phyloP scores from a whole-genome alignment of 2,329 filamentous ascomycete species.

The Aspergillus awamori region DNA sequence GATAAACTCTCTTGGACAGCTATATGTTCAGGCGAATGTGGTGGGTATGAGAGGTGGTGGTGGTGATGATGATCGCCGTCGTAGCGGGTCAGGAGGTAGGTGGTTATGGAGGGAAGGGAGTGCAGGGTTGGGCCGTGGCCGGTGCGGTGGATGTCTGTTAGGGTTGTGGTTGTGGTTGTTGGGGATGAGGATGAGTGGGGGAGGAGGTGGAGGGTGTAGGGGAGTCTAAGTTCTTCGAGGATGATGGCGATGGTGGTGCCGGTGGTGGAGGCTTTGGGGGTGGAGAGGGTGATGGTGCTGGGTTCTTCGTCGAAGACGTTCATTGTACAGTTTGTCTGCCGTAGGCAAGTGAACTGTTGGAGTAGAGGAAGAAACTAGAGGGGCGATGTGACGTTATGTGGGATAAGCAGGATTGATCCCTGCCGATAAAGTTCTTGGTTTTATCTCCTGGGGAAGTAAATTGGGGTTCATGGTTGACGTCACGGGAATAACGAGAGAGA shows the following conservation, averaged over 20 bases:
- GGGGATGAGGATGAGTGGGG: not conserved
- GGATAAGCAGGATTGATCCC: no score
- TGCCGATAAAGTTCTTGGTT: no score
- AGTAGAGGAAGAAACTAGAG: no score
- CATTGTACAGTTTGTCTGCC: not conserved
- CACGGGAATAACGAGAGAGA: no score
- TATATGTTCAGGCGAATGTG: not conserved
- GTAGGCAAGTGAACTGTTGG: not conserved
- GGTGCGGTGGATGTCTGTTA: not conserved
- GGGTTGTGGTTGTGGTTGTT: not conserved
- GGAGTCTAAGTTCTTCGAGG: not conserved
- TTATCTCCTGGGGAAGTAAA: no score
- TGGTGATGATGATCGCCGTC: not conserved
- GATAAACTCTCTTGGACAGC: not conserved
- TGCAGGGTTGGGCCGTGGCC: not conserved
- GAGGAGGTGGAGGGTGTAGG: not conserved
- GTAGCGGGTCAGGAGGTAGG: not conserved
- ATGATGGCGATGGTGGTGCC: constrained; percentile 3
- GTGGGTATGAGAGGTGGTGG: not conserved
- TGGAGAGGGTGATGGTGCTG: not conserved
- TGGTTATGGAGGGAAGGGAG: not conserved
- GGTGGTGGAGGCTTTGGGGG: not conserved
- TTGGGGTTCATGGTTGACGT: no score
- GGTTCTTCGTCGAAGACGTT: constrained; percentile 2
- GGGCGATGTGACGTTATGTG: no score